Evolutionary conservation across 345 rosid species (phyloP).

Genomic region (Erodium maritimum): DNA sequence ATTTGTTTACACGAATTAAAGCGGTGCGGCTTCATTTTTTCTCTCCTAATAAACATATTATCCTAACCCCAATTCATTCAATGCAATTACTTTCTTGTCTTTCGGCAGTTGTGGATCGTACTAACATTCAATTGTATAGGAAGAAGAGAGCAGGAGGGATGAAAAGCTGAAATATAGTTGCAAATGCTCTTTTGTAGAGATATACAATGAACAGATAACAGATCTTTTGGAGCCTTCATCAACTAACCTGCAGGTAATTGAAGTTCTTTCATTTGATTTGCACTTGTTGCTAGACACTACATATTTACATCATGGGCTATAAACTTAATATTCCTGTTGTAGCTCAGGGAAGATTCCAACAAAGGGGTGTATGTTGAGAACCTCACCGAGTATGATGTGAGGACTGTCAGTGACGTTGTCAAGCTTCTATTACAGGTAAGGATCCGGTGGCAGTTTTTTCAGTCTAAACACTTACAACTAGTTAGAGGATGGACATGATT

Average conservation of each 20-base stretch:
- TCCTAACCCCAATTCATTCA: not conserved
- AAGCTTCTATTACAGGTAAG: constrained; percentile 65
- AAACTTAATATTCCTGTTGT: constrained; percentile 21
- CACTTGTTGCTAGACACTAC: constrained; percentile 2
- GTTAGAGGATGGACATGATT: not conserved
- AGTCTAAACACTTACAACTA: not conserved
- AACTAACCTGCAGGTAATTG: constrained; percentile 68
- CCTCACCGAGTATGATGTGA: constrained; percentile 61
- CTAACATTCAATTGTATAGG: constrained; percentile 28
- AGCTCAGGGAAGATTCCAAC: constrained; percentile 90
- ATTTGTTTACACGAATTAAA: constrained; percentile 65
- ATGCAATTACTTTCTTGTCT: not conserved
- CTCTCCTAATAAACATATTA: not conserved
- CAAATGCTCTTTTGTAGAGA: constrained; percentile 87
- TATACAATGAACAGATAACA: constrained; percentile 89
- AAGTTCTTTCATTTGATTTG: constrained; percentile 8
- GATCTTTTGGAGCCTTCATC: constrained; percentile 87
- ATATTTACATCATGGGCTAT: constrained; percentile 14
- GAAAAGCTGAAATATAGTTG: constrained; percentile 71
- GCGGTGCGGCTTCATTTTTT: constrained; percentile 21
- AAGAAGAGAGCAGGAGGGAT: constrained; percentile 66
- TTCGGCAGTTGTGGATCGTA: not conserved
- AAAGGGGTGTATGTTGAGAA: constrained; percentile 87
- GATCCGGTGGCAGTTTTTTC: constrained; percentile 8
- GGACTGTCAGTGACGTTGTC: constrained; percentile 56